Conservation (phyloP, 768 basidiomycete genomes). For the Boletus pseudopeckii region DNA sequence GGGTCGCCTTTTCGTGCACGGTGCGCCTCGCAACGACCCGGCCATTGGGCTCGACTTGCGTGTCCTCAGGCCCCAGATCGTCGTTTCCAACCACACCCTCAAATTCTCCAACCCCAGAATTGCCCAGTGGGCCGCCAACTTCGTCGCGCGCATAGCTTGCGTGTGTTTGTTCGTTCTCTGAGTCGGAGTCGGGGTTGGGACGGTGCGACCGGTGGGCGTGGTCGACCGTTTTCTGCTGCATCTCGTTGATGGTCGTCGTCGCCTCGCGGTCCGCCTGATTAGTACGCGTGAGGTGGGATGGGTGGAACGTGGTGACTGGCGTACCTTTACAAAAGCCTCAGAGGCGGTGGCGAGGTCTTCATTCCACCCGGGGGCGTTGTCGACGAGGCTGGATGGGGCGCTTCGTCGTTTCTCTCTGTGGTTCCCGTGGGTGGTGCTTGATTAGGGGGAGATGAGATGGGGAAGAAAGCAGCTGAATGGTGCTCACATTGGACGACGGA, state of each 20-base stretch:
- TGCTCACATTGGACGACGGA: slow-evolving; percentile 8
- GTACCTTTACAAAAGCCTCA: slow-evolving; percentile 64
- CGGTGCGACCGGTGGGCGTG: slow-evolving; percentile 7
- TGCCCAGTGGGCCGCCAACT: slow-evolving; percentile 26
- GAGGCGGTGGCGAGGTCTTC: slow-evolving; percentile 60
- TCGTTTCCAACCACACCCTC: slow-evolving; percentile 29
- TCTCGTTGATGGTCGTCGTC: slow-evolving; percentile 9
- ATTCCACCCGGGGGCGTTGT: slow-evolving; percentile 69
- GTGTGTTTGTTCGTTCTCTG: slow-evolving; percentile 18
- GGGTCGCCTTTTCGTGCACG: slow-evolving; percentile 6
- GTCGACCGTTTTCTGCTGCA: slow-evolving; percentile 25
- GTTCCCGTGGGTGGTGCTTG: slow-evolving; percentile 56
- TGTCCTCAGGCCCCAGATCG: slow-evolving; percentile 27
- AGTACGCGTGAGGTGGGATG: neutral
- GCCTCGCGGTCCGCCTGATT: slow-evolving; percentile 26
- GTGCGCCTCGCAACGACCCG: slow-evolving; percentile 21
- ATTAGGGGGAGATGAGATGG: slow-evolving; percentile 1
- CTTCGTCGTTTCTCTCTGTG: slow-evolving; percentile 56
- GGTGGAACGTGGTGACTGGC: neutral
- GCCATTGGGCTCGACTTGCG: slow-evolving; percentile 23
- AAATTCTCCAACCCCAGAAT: slow-evolving; percentile 29
- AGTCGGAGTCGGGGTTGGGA: slow-evolving; percentile 4
- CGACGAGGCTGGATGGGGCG: slow-evolving; percentile 43
- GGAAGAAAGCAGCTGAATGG: neutral
- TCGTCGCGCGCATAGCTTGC: slow-evolving; percentile 29